Base-by-base conservation (phyloP, 2,329 filamentous ascomycete species). In the Orbilia blumenaviensis region DNA sequence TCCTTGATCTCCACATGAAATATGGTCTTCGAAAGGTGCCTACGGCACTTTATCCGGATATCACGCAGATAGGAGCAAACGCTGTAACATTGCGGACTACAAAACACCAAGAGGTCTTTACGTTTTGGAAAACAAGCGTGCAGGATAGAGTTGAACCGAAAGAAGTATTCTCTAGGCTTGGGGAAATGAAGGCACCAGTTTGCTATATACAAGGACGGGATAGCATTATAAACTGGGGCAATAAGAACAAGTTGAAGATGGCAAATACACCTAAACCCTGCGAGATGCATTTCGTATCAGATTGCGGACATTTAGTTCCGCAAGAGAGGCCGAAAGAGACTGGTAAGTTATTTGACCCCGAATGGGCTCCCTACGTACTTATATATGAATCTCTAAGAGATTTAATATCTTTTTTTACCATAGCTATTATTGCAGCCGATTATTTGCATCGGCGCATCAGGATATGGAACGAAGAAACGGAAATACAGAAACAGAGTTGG, bases 91-190 rank as follows among this genome's bases (percentile, higher is more conserved):
- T 95, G 1, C 88, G 88, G 1, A 98, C 94, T 0, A 90, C 92
- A 0, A 93, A 94, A 80, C 91, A 96, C 82, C 92, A 97, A 81
- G 93, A 96, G 84, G 91, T 95, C 66, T 90, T 92, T 80, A 93
- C 90, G 0, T 95, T 90, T 81, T 83, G 92, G 78, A 87, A 91
- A 0, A 88, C 89, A 18, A 41, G 63, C 23, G 79, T 81, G 0
- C 79, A 81, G 2, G 78, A 81, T 10, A 81, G 81, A 0, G 86
- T 85, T 42, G 88, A 88, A 0, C 86, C 88, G 12, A 82, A 84
- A 42, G 82, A 83, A 60, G 88, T 89, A 0, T 87, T 90, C 72
- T 79, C 81, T 0, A 84, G 86, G 54, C 85, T 94, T 1, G 86
- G 87, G 0, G 81, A 86, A 66, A 81, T 94, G 12, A 86, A 89